These are phyloP conservation scores for Funneliformis mosseae DNA, from an alignment of 192 early-diverging fungal genomes.

Conservation along the genomic window DNA sequence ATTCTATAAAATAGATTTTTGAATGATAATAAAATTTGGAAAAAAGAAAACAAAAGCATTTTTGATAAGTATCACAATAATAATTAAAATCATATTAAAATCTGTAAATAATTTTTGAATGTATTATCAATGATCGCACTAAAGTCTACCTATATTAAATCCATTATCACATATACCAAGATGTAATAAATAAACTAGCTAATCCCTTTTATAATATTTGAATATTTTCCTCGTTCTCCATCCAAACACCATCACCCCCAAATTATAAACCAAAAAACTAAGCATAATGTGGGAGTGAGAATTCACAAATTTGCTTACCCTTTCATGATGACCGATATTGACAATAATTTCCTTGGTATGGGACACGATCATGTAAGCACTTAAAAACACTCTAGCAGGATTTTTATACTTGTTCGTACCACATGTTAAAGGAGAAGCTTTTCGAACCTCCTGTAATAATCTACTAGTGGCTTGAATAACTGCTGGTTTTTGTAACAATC, in stretches of 20 bases:
- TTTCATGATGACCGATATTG: constrained; percentile 51
- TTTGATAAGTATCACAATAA: not conserved
- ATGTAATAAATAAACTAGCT: not conserved
- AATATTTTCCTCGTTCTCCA: no score
- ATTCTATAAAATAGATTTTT: constrained; percentile 31
- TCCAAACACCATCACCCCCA: no score
- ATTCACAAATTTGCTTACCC: constrained; percentile 43
- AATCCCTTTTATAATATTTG: no score
- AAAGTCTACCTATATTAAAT: not conserved
- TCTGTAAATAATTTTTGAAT: not conserved
- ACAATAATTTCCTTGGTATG: constrained; percentile 66
- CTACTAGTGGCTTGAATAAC: constrained; percentile 47
- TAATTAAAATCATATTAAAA: no score
- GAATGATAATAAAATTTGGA: not conserved
- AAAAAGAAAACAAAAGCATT: not conserved
- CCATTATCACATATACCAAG: not conserved
- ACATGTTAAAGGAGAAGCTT: constrained; percentile 30
- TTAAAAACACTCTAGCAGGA: constrained; percentile 68
- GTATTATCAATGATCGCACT: not conserved
- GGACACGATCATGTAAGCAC: constrained; percentile 69
- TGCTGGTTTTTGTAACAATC: constrained; percentile 22
- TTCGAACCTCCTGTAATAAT: constrained; percentile 36
- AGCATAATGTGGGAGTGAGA: not conserved
- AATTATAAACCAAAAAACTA: no score
- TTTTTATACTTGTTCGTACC: constrained; percentile 43